Evolutionary conservation across 495 filamentous ascomycete species (phyloP).

Genomic region (Penicillium psychrofluorescens): DNA sequence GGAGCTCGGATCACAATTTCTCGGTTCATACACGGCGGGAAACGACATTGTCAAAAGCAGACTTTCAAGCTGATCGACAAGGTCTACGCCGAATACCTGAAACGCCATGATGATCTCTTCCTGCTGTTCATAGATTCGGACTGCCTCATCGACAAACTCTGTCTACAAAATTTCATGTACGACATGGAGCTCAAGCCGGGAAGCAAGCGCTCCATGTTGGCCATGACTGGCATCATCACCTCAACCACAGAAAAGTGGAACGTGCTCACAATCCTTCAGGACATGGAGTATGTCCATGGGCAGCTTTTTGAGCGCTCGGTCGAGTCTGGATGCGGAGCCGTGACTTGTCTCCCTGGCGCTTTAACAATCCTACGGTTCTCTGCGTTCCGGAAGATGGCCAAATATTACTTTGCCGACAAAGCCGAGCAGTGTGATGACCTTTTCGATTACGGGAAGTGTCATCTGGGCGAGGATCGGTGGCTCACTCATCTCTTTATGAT

Average conservation of each 20-base stretch:
- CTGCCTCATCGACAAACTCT: slow-evolving; percentile 88
- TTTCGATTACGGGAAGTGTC: slow-evolving; percentile 94
- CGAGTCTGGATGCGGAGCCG: slow-evolving; percentile 89
- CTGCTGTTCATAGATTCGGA: slow-evolving; percentile 98
- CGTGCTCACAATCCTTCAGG: slow-evolving; percentile 86
- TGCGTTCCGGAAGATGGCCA: slow-evolving; percentile 93
- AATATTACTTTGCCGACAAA: slow-evolving; percentile 98
- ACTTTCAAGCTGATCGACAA: slow-evolving; percentile 94
- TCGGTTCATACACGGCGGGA: slow-evolving; percentile 88
- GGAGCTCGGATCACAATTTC: slow-evolving; percentile 83
- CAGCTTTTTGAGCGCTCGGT: slow-evolving; percentile 96
- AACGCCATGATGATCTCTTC: slow-evolving; percentile 86
- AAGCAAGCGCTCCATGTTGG: slow-evolving; percentile 87
- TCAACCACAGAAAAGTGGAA: slow-evolving; percentile 85
- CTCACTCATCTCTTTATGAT: slow-evolving; percentile 99
- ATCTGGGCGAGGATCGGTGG: slow-evolving; percentile 95
- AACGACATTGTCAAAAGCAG: slow-evolving; percentile 86
- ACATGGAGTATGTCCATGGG: slow-evolving; percentile 97
- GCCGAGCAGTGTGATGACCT: slow-evolving; percentile 93
- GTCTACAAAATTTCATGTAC: slow-evolving; percentile 97
- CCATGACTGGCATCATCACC: slow-evolving; percentile 98
- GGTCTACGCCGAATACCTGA: slow-evolving; percentile 84
- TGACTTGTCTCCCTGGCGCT: slow-evolving; percentile 92
- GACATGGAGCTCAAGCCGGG: slow-evolving; percentile 98
- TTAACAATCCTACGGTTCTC: slow-evolving; percentile 94